Conservation (phyloP, 495 filamentous ascomycete genomes). For the Cercophora newfieldiana region DNA sequence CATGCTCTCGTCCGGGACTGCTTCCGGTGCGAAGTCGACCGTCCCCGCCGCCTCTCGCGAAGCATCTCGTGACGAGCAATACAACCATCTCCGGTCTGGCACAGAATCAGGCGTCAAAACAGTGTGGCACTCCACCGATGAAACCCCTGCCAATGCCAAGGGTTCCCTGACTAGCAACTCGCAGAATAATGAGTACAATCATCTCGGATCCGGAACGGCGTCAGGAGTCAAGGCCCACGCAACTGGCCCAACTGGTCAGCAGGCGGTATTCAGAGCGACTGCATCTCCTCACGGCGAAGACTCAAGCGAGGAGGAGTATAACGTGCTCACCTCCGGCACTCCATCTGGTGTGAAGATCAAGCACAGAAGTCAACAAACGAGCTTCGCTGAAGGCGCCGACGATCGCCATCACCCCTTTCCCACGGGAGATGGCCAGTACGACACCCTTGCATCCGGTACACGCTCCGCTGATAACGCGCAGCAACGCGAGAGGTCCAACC, state of each 20-base stretch:
- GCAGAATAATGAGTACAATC: neutral
- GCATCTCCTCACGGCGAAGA: neutral
- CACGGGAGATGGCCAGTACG: slow-evolving; percentile 29
- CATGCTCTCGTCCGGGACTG: slow-evolving; percentile 24
- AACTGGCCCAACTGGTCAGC: neutral
- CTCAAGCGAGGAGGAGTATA: neutral
- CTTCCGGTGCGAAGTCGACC: slow-evolving; percentile 28
- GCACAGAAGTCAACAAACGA: neutral
- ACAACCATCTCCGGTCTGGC: slow-evolving; percentile 8
- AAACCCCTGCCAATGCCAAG: too few relatives aligned
- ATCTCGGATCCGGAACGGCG: neutral
- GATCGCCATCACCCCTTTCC: neutral
- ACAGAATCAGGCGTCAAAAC: slow-evolving; percentile 7
- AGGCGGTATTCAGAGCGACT: too few relatives aligned
- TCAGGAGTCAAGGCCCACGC: neutral
- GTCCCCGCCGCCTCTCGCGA: too few relatives aligned
- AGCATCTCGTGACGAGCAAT: neutral
- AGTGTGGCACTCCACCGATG: too few relatives aligned
- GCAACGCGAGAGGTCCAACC: neutral
- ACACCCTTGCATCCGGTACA: slow-evolving; percentile 32
- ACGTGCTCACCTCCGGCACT: slow-evolving; percentile 5
- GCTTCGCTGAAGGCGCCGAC: neutral
- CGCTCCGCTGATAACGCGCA: slow-evolving; percentile 31
- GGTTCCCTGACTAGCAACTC: neutral
- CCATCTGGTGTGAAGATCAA: slow-evolving; percentile 9